Evolutionary conservation across 1,284 basidiomycete genomes (phyloP).

Genomic region (Omphalotus olearius): DNA sequence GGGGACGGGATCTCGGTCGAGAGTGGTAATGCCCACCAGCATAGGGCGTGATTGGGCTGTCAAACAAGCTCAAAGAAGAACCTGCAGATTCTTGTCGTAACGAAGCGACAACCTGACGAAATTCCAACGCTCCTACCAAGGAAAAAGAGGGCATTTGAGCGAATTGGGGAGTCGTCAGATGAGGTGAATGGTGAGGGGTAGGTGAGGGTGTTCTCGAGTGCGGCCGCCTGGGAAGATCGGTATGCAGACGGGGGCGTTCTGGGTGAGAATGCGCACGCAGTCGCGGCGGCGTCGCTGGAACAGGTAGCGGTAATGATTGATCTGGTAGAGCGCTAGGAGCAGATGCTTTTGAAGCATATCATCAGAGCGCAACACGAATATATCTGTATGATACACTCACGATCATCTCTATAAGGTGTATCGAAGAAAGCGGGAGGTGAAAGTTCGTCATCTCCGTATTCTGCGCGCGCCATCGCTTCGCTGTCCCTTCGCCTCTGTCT

Average conservation of each 20-base stretch:
- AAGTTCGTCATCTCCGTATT: slow-evolving; percentile 54
- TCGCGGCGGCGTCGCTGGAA: slow-evolving; percentile 23
- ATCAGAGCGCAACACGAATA: background rate
- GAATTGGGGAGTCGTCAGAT: slow-evolving; percentile 33
- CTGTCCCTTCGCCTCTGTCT: slow-evolving; percentile 39
- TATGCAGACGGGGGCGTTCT: slow-evolving; percentile 35
- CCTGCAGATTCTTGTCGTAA: slow-evolving; percentile 63
- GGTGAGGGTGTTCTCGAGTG: slow-evolving; percentile 37
- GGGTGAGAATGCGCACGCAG: slow-evolving; percentile 33
- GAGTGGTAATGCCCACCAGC: slow-evolving; percentile 67
- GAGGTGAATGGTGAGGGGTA: slow-evolving; percentile 22
- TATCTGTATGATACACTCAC: slow-evolving; percentile 33
- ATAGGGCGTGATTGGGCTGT: slow-evolving; percentile 66
- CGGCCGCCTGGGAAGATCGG: slow-evolving; percentile 34
- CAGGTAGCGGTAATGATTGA: slow-evolving; percentile 16
- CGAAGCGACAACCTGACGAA: slow-evolving; percentile 83
- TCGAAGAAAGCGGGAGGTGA: slow-evolving; percentile 27
- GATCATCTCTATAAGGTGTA: slow-evolving; percentile 56
- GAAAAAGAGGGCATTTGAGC: slow-evolving; percentile 78
- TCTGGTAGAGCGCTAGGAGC: slow-evolving; percentile 7
- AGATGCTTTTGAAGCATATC: background rate
- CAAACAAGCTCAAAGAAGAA: slow-evolving; percentile 57
- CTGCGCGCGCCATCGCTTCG: slow-evolving; percentile 54
- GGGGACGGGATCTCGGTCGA: slow-evolving; percentile 31
- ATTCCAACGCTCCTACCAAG: slow-evolving; percentile 90